Conservation (phyloP, 139 green algal species). For the Picochlorum sp. region DNA sequence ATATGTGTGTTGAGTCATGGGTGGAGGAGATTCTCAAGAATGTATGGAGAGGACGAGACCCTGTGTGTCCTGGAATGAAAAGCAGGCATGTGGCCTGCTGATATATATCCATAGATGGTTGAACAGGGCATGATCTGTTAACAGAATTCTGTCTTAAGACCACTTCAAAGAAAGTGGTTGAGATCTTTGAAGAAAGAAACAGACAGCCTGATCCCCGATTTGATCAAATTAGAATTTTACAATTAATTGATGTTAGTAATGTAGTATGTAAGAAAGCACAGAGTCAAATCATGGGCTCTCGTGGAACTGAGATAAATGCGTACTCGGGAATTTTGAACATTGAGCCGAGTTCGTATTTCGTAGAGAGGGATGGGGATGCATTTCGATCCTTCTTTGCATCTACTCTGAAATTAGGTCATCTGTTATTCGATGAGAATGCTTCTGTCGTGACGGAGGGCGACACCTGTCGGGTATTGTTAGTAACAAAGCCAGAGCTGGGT, state of each 20-base stretch:
- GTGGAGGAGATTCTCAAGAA: constrained; percentile 2
- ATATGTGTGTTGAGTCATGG: constrained; percentile 8
- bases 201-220: no score
- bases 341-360: constrained; percentile 12
- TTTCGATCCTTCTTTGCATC: constrained; percentile 24
- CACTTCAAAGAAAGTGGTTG: no score
- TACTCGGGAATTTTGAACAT: no score
- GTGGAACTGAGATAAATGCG: no score
- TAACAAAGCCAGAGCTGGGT: constrained; percentile 34
- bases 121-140: no score
- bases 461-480: constrained; percentile 18
- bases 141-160: no score
- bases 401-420: constrained; percentile 1
- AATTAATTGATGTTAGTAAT: no score
- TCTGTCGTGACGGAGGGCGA: not conserved
- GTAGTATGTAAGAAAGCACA: no score
- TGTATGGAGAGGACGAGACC: constrained; percentile 4
- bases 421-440: not conserved
- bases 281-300: no score
- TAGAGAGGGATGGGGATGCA: constrained; percentile 28
- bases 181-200: no score
- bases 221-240: no score
- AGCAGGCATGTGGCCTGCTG: not conserved
- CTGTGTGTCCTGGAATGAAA: constrained; percentile 3
- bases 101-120: no score